Percentiles rank a stretch among this genome's conserved stretches.
Evolutionary conservation across 2,329 filamentous ascomycete genomes (phyloP).

Genomic region (Lecanicillium sp.): DNA sequence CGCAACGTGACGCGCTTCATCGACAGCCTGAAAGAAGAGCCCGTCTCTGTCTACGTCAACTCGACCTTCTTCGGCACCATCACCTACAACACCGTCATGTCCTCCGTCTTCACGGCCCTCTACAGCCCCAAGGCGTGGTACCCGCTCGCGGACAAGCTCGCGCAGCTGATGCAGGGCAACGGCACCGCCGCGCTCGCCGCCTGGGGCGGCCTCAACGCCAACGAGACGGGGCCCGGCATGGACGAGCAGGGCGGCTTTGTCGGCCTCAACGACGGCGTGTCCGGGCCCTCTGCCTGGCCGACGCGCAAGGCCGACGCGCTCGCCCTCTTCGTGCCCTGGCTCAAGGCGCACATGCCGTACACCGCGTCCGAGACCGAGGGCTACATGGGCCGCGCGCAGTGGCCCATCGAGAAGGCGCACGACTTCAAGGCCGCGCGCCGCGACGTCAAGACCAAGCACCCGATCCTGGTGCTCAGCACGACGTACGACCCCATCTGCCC

Average conservation of each 20-base stretch:
- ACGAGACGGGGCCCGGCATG: constrained; percentile 4
- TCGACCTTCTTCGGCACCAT: constrained; percentile 33
- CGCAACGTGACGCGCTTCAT: constrained; percentile 28
- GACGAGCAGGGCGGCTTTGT: constrained; percentile 24
- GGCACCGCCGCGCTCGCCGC: constrained; percentile 32
- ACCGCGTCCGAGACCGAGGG: constrained; percentile 23
- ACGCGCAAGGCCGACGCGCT: constrained; percentile 22
- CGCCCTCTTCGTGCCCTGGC: constrained; percentile 28
- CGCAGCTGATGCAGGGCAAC: constrained; percentile 32
- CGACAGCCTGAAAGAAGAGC: constrained; percentile 29
- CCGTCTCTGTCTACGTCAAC: constrained; percentile 31
- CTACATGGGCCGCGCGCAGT: constrained; percentile 25
- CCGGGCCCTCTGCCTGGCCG: constrained; percentile 25
- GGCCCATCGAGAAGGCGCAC: constrained; percentile 26
- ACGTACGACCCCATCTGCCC: constrained; percentile 46
- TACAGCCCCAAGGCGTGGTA: constrained; percentile 35
- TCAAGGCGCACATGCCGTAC: constrained; percentile 27
- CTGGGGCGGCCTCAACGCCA: constrained; percentile 13
- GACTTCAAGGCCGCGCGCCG: constrained; percentile 19
- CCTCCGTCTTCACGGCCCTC: constrained; percentile 33
- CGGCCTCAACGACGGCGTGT: constrained; percentile 23
- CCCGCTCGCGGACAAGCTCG: constrained; percentile 29
- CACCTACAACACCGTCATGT: constrained; percentile 28
- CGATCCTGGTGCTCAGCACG: constrained; percentile 28
- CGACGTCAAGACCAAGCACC: constrained; percentile 29